Percentiles rank a stretch among this genome's conserved stretches.
phyloP scores from a whole-genome alignment of 805 yeast species.

The Kregervanrija pseudodelftensis region DNA sequence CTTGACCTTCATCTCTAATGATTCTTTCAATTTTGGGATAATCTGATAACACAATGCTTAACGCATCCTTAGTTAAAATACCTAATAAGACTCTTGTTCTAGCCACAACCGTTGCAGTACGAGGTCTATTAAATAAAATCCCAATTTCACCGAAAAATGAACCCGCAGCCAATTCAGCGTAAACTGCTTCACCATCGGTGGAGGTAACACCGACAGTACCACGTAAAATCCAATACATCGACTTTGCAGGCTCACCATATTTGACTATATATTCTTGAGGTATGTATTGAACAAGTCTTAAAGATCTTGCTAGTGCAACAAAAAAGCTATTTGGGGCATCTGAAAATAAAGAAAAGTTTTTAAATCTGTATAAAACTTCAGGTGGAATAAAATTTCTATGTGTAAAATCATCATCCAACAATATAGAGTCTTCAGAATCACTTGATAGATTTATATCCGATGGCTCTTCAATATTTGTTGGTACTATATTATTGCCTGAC shows the following conservation, averaged over 20 bases:
- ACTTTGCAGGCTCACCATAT: conserved; percentile 63
- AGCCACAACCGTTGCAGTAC: conserved; percentile 75
- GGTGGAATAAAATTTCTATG: conserved; percentile 36
- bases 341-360: conserved; percentile 57
- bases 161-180: conserved; percentile 64
- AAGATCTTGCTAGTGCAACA: conserved; percentile 47
- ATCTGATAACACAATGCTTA: conserved; percentile 50
- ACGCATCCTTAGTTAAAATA: conserved; percentile 57
- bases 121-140: conserved; percentile 63
- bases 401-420: conserved; percentile 12
- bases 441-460: too few species aligned
- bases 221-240: conserved; percentile 75
- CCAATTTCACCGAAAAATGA: conserved; percentile 78
- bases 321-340: conserved; percentile 64
- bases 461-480: neutral
- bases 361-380: conserved; percentile 44
- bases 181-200: conserved; percentile 68
- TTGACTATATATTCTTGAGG: conserved; percentile 66
- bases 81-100: conserved; percentile 60
- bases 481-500: conserved; percentile 1
- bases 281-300: conserved; percentile 52
- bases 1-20: conserved; percentile 75
- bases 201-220: conserved; percentile 74
- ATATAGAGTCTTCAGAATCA: too few species aligned
- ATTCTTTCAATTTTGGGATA: conserved; percentile 62